phyloP scores from a whole-genome alignment of 441 rosid species.

The Pelargonium fulgidum region DNA sequence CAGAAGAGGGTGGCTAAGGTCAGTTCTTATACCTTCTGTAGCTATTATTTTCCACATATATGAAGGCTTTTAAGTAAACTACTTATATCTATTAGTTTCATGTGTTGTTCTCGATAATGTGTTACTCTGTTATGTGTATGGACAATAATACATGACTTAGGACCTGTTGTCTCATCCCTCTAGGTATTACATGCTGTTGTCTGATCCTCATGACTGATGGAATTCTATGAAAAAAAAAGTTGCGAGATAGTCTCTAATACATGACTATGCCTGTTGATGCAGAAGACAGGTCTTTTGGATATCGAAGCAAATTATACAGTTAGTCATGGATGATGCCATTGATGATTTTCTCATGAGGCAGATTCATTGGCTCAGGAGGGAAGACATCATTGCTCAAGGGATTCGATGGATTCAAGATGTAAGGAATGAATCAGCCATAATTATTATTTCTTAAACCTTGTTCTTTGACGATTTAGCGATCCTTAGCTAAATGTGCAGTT shows the following conservation, averaged over 20 bases:
- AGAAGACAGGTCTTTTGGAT: conserved; percentile 98
- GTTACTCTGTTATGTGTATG: neutral
- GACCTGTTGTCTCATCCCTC: neutral
- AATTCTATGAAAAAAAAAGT: neutral
- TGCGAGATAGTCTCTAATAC: conserved; percentile 15
- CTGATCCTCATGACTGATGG: neutral
- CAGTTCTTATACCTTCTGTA: conserved; percentile 20
- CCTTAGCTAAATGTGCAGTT: conserved; percentile 4
- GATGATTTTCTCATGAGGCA: conserved; percentile 92
- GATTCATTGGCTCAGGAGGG: conserved; percentile 72
- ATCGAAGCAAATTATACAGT: conserved; percentile 86
- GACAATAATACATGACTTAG: neutral
- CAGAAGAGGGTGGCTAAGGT: conserved; percentile 99
- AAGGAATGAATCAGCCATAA: conserved; percentile 32
- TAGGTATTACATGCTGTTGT: neutral
- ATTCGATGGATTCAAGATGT: conserved; percentile 88
- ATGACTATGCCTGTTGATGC: conserved; percentile 26
- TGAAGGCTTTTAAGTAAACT: neutral
- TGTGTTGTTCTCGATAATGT: neutral
- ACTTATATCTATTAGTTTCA: neutral
- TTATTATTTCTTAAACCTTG: neutral
- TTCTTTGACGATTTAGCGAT: neutral
- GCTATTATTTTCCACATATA: neutral
- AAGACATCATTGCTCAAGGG: conserved; percentile 73
- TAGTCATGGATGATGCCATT: conserved; percentile 95